A percentile compares a stretch with the other conserved stretches of the same genome.
These are phyloP conservation scores for Nothophoma quercina DNA, from an alignment of 2,329 filamentous ascomycete species.

Conservation along the genomic window DNA sequence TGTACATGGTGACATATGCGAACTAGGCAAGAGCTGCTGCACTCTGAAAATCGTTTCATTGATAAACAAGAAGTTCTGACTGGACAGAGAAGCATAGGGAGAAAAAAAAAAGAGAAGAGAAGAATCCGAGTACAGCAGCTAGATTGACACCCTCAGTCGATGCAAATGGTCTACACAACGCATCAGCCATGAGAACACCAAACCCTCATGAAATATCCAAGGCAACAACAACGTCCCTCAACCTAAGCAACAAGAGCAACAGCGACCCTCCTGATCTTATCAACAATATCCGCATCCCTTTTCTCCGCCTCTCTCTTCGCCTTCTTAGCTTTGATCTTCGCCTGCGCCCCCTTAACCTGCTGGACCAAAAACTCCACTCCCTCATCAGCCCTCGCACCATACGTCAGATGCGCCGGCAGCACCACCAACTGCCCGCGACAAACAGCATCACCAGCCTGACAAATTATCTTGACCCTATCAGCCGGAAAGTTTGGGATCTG, in stretches of 20 bases:
- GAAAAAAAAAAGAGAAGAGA: too few relatives aligned
- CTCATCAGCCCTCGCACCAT: constrained; percentile 38
- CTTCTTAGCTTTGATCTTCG: constrained; percentile 40
- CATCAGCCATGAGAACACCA: too few relatives aligned
- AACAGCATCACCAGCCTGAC: constrained; percentile 60
- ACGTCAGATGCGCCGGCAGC: constrained; percentile 41
- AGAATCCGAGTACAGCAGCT: too few relatives aligned
- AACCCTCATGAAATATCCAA: too few relatives aligned
- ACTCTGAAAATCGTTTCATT: too few relatives aligned
- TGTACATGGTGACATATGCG: too few relatives aligned
- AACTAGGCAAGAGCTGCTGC: too few relatives aligned
- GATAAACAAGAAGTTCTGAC: too few relatives aligned
- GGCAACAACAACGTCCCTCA: too few relatives aligned
- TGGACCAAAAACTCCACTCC: constrained; percentile 38
- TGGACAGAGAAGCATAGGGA: too few relatives aligned
- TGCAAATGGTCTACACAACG: too few relatives aligned
- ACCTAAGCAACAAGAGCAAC: constrained; percentile 21
- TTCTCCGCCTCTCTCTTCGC: constrained; percentile 31
- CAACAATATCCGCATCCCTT: background rate
- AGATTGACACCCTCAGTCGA: too few relatives aligned
- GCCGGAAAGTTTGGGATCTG: constrained; percentile 53
- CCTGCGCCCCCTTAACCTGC: constrained; percentile 37
- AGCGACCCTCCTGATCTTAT: constrained; percentile 17
- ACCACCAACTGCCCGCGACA: constrained; percentile 55
- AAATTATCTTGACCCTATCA: constrained; percentile 58